These are phyloP conservation scores for Mycena galericulata DNA, from an alignment of 768 basidiomycete genomes.

Conservation along the genomic window DNA sequence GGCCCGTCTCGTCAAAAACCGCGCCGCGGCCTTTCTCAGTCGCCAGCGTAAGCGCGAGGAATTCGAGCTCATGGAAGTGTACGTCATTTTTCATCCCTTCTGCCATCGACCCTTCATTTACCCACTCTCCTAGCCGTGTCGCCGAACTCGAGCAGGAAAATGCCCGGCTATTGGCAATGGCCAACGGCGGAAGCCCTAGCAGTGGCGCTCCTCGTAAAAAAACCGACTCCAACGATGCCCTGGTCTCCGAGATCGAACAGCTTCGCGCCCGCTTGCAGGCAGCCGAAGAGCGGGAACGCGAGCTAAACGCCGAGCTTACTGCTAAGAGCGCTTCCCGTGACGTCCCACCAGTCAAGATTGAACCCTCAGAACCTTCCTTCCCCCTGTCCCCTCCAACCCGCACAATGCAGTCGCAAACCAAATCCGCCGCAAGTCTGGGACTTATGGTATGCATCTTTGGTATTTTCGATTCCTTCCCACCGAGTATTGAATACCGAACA, in stretches of 20 bases:
- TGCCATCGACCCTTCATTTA: constrained; percentile 25
- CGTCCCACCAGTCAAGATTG: constrained; percentile 63
- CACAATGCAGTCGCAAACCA: constrained; percentile 62
- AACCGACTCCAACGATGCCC: constrained; percentile 48
- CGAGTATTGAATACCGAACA: constrained; percentile 34
- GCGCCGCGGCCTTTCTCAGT: constrained; percentile 92
- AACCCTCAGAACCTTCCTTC: constrained; percentile 65
- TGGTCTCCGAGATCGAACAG: constrained; percentile 72
- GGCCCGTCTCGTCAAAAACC: constrained; percentile 91
- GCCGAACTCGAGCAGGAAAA: constrained; percentile 89
- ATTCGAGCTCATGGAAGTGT: constrained; percentile 93
- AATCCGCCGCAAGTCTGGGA: constrained; percentile 74
- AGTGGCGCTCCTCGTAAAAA: constrained; percentile 42
- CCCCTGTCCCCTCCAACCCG: constrained; percentile 56
- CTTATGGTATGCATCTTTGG: constrained; percentile 68
- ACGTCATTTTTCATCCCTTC: constrained; percentile 57
- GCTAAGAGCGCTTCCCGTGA: constrained; percentile 46
- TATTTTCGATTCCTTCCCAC: constrained; percentile 31
- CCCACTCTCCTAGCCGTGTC: constrained; percentile 68
- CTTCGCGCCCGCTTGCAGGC: constrained; percentile 74
- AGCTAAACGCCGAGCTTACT: constrained; percentile 72
- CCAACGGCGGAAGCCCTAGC: constrained; percentile 53
- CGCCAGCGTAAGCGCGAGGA: constrained; percentile 93
- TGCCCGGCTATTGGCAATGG: constrained; percentile 72
- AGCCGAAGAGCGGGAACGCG: constrained; percentile 74